phyloP scores from a whole-genome alignment of 1,139 yeast genomes.

The Scheffersomyces quercinus region DNA sequence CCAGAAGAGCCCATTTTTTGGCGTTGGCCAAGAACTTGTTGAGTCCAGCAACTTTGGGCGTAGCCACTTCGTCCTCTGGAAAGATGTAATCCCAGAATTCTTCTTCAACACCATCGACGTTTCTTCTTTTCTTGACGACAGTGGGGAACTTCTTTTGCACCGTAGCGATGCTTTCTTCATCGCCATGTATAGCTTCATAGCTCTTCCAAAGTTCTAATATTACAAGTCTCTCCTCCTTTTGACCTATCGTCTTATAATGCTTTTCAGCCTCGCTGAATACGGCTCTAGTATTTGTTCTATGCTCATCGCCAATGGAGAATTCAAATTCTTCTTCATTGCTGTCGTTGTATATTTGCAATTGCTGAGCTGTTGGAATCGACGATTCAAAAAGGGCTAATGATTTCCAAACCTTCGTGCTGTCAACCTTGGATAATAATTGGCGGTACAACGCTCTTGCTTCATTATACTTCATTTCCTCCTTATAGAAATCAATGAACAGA shows the following conservation, averaged over 20 bases:
- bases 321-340: slow-evolving; percentile 48
- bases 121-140: slow-evolving; percentile 48
- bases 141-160: slow-evolving; percentile 58
- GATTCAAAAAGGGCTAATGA: slow-evolving; percentile 72
- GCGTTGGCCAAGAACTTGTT: slow-evolving; percentile 64
- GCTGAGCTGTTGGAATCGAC: slow-evolving; percentile 59
- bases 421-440: slow-evolving; percentile 33
- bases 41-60: slow-evolving; percentile 28
- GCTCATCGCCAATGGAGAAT: slow-evolving; percentile 53
- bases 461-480: slow-evolving; percentile 58
- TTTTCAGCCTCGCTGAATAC: slow-evolving; percentile 59
- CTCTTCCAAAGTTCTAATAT: slow-evolving; percentile 64
- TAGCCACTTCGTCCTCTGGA: slow-evolving; percentile 52
- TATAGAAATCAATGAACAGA: slow-evolving; percentile 57
- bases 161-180: slow-evolving; percentile 28
- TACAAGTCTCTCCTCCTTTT: slow-evolving; percentile 48
- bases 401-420: slow-evolving; percentile 56
- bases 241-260: slow-evolving; percentile 36
- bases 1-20: slow-evolving; percentile 50
- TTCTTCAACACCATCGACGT: slow-evolving; percentile 47
- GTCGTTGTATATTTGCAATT: slow-evolving; percentile 40
- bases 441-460: slow-evolving; percentile 58
- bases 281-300: slow-evolving; percentile 51
- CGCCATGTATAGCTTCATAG: slow-evolving; percentile 70
- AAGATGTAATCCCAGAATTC: slow-evolving; percentile 67